Conservation (phyloP, 345 rosid species). For the Turnera subulata region DNA sequence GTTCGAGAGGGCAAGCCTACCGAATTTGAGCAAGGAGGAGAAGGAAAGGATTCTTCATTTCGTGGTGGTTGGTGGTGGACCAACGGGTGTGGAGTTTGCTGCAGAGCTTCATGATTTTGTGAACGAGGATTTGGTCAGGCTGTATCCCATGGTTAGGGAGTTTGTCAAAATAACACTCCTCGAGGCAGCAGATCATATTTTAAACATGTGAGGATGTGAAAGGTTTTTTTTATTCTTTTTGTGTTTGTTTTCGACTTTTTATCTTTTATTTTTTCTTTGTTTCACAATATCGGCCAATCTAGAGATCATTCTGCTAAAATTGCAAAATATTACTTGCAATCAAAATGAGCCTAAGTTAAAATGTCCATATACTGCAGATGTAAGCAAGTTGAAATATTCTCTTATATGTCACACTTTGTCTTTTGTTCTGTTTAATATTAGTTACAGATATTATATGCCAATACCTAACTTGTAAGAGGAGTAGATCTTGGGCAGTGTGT, state of each 20-base stretch:
- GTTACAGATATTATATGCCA: no score
- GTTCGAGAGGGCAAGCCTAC: constrained; percentile 92
- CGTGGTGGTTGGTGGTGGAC: constrained; percentile 98
- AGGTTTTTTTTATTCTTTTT: background rate
- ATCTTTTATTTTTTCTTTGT: no score
- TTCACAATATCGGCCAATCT: no score
- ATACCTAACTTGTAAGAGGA: no score
- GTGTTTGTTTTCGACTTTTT: background rate
- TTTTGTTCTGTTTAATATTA: no score
- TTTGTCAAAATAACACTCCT: constrained; percentile 73
- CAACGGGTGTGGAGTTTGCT: constrained; percentile 98
- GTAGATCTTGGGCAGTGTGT: no score
- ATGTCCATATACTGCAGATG: no score
- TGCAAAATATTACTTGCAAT: no score
- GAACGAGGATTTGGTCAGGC: constrained; percentile 70
- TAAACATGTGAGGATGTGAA: constrained; percentile 58
- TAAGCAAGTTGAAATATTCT: no score
- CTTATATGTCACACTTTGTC: no score
- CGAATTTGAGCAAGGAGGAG: constrained; percentile 81
- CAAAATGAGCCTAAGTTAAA: no score
- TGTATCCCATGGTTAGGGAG: constrained; percentile 68
- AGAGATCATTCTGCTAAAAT: no score
- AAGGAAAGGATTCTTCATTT: constrained; percentile 86
- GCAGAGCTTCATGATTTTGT: constrained; percentile 95
- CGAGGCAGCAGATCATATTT: constrained; percentile 94